phyloP scores from a whole-genome alignment of 371 early-diverging fungal species.

The Mortierella sp. region DNA sequence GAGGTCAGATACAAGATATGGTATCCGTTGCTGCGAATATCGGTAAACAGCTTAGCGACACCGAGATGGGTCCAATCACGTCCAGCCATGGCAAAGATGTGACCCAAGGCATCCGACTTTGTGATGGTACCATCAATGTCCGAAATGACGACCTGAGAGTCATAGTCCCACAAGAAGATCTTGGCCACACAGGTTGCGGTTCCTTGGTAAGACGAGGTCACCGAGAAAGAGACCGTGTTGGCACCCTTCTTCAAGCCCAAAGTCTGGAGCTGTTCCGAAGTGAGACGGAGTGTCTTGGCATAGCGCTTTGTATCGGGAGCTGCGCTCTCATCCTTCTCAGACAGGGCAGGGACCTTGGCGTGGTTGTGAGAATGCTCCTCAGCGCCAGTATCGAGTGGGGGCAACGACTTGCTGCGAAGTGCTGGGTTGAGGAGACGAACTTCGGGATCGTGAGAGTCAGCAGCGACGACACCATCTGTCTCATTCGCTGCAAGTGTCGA shows the following conservation, averaged over 20 bases:
- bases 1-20: constrained; percentile 97
- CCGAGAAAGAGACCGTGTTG: constrained; percentile 94
- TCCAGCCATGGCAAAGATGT: constrained; percentile 98
- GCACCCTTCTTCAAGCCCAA: constrained; percentile 90
- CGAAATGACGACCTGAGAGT: constrained; percentile 94
- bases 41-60: constrained; percentile 97
- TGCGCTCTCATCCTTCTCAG: constrained; percentile 31
- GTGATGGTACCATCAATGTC: constrained; percentile 99
- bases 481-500: constrained; percentile 9
- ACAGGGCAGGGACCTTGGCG: constrained; percentile 17
- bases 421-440: constrained; percentile 36
- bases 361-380: constrained; percentile 25
- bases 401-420: constrained; percentile 52
- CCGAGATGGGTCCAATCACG: constrained; percentile 99
- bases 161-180: constrained; percentile 93
- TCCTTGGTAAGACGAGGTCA: constrained; percentile 82
- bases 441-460: constrained; percentile 30
- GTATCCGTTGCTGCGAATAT: constrained; percentile 97
- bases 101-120: constrained; percentile 98
- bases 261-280: constrained; percentile 87
- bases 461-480: constrained; percentile 14
- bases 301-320: constrained; percentile 64
- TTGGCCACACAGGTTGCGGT: constrained; percentile 87
- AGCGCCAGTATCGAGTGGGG: constrained; percentile 31
- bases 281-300: constrained; percentile 89